Evolutionary conservation across 768 basidiomycete species (phyloP).

Genomic region (Macrolepiota albuminosa): DNA sequence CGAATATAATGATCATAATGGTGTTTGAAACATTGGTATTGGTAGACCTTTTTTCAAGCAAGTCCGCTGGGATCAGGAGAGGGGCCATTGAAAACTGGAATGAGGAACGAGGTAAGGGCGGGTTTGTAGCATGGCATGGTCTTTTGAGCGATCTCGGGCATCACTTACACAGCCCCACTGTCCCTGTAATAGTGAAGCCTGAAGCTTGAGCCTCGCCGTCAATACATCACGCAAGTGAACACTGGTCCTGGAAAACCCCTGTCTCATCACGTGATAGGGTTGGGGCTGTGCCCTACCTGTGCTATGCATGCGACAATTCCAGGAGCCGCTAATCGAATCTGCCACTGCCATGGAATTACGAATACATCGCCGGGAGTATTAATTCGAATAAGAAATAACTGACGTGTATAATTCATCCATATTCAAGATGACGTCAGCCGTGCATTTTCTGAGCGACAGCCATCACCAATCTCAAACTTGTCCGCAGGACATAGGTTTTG

Average conservation of each 20-base stretch:
- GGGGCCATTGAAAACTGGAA: background rate
- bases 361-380: background rate
- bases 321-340: background rate
- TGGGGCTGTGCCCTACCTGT: background rate
- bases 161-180: slow-evolving; percentile 10
- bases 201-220: background rate
- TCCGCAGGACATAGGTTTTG: background rate
- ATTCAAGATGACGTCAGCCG: background rate
- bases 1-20: background rate
- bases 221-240: background rate
- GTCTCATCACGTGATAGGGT: background rate
- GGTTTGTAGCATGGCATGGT: background rate
- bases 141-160: background rate
- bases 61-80: background rate
- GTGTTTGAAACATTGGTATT: background rate
- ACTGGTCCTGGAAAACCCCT: background rate
- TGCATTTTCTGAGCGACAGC: background rate
- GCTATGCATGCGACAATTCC: background rate
- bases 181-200: background rate
- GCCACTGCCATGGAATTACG: background rate
- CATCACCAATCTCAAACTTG: background rate
- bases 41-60: background rate
- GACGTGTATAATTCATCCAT: background rate
- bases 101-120: background rate
- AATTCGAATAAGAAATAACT: background rate